These are phyloP conservation scores for Penicillium palitans DNA, from an alignment of 2,329 filamentous ascomycete genomes.

Conservation along the genomic window DNA sequence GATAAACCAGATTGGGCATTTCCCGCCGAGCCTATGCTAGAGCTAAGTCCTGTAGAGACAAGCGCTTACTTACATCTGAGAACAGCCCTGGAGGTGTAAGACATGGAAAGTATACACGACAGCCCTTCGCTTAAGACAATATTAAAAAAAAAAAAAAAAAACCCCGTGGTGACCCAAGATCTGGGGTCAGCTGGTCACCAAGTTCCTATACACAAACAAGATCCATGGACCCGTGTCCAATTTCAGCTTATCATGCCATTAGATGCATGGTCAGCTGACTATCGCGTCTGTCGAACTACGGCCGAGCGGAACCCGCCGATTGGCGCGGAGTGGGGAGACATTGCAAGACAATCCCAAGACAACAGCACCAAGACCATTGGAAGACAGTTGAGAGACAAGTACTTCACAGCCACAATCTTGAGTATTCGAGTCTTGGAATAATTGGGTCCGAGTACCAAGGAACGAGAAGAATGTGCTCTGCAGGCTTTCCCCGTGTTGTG, in stretches of 20 bases:
- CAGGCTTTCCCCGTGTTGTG: background rate
- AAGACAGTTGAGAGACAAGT: slow-evolving; percentile 6
- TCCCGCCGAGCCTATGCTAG: slow-evolving; percentile 4
- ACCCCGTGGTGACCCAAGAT: slow-evolving; percentile 4
- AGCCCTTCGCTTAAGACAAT: background rate
- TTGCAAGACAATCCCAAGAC: slow-evolving; percentile 2
- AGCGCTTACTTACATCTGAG: slow-evolving; percentile 8
- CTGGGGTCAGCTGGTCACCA: slow-evolving; percentile 9
- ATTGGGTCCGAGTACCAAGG: background rate
- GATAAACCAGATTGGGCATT: background rate
- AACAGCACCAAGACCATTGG: background rate
- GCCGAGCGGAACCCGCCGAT: slow-evolving; percentile 11
- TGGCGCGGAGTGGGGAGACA: slow-evolving; percentile 7
- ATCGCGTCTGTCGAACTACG: slow-evolving; percentile 8
- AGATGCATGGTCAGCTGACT: slow-evolving; percentile 12
- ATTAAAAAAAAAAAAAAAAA: background rate
- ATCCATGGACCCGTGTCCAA: slow-evolving; percentile 10
- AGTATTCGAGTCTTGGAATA: background rate
- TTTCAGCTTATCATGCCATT: slow-evolving; percentile 9
- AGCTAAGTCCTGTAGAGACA: background rate
- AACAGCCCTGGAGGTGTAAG: background rate
- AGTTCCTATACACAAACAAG: background rate
- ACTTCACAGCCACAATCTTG: slow-evolving; percentile 7
- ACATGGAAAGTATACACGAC: background rate
- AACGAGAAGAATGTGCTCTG: background rate